Evolutionary conservation across 495 filamentous ascomycete species (phyloP), one percentile per base, ranked within the genome.

Genomic region (Clavariopsis aquatica): DNA sequence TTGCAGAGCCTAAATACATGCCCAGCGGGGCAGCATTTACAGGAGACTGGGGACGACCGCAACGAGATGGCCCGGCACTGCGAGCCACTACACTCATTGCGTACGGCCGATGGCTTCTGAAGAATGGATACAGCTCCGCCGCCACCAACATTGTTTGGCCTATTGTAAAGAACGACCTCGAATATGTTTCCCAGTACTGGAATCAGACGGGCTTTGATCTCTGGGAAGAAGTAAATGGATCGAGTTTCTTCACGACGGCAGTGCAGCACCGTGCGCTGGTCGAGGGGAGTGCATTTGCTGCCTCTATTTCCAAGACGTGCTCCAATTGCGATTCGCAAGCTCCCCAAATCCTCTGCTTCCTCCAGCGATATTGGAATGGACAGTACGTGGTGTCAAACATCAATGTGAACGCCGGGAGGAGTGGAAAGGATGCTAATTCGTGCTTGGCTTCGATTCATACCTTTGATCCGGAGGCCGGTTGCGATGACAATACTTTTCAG

Each of bases 141-240:
- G 72, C 77, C 61, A 64, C 66, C 68, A 63, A 57, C 28, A 60
- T 77, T 49, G 77, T 87, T 19, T 87, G 86, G 83, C 84, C 87
- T 3, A 73, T 89, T 24, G 80, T 89, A 58, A 77, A 80, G 41
- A 88, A 89, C 63, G 88, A 90, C 62, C 80, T 91, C 19, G 77
- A 80, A n/a, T 89, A 90, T 65, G 82, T 89, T 8, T 77, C 84
- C 3, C 81, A 89, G 65, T 86, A 90, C 76, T 92, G 89, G 88
- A 85, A 84, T 67, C 76, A 84, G 57, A 85, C 82, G 23, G 85
- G 85, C 29, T 90, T 83, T 59, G 87, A 91, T 71, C 78, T 91
- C 0, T 90, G 88, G 88, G 88, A 90, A 67, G 88, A 90, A 73
- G 82, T 88, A 0, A 72, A 78, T 17, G 84, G 85, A 49, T 78